A percentile compares a stretch with the other conserved stretches of the same genome.
Conservation (phyloP, 2,329 filamentous ascomycete genomes). For the Pseudogymnoascus sp. region DNA sequence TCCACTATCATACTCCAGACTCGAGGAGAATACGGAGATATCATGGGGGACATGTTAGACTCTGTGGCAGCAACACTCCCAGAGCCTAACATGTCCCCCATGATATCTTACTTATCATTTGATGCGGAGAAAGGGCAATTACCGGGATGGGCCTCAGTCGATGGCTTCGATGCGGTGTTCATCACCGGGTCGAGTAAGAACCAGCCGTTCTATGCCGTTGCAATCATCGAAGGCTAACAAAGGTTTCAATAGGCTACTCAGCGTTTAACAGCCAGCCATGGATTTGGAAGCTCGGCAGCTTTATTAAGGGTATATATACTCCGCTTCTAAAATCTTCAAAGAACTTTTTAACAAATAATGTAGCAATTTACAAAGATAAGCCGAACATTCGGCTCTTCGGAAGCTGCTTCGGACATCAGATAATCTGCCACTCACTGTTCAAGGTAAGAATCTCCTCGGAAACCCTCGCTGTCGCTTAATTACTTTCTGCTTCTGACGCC, state of each 20-base stretch:
- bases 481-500: not conserved
- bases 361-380: slow-evolving; percentile 23
- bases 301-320: slow-evolving; percentile 24
- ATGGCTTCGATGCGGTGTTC: slow-evolving; percentile 29
- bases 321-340: not conserved
- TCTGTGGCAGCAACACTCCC: no score
- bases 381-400: slow-evolving; percentile 33
- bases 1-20: no score
- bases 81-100: no score
- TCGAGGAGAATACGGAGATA: no score
- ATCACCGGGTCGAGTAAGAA: slow-evolving; percentile 31
- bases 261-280: not conserved
- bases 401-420: slow-evolving; percentile 37
- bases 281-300: not conserved
- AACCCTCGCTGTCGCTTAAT: not conserved
- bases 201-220: not conserved
- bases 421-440: slow-evolving; percentile 33
- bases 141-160: fast-evolving
- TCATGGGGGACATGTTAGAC: no score
- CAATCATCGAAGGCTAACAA: not conserved
- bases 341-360: not conserved
- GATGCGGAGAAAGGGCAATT: not conserved
- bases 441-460: not conserved
- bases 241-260: not conserved
- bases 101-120: not conserved